Base-by-base conservation (phyloP, 768 basidiomycete genomes). In the Tubosaeta sp. region DNA sequence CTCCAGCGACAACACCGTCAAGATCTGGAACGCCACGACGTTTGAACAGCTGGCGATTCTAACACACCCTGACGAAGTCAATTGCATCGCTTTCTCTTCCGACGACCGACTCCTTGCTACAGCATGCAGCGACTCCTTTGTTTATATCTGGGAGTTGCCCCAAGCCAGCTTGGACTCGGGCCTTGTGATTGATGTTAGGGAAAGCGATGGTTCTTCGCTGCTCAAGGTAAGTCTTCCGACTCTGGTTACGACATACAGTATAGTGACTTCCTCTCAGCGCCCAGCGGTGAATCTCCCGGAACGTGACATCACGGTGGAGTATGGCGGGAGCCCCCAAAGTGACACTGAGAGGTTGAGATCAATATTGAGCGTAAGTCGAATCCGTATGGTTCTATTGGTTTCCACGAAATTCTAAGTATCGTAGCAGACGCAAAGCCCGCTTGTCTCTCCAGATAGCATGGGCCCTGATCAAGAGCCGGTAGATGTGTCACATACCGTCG, bases 91-190 rank as follows among this genome's bases (percentile, higher is more conserved):
- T 40, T 70, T 70, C 53, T 68, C 66, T 3, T 24, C 46, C 43
- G 67, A 70, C 54, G 62, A 62, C 46, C 49, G 64, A 49, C 58
- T 57, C 46, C 44, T 68, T n/a, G 66, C 68, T 18, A 69, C 67
- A 7, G 65, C 62, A 21, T 67, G 68, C 39, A 65, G 59, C 40
- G 65, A 67, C 43, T 59, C 66, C 36, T 30, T 44, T 13, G 31
- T 70, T 36, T 66, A 68, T 44, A 39, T 68, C 18, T 68, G 69
- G 67, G 69, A 68, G 44, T 12, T 58, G 22, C 63, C 63, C 10
- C 61, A 64, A 44, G 49, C 64, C 18, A 64, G 61, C 51, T 39
- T 64, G 56, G 63, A 64, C 44, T 66, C 64, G 44, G 63, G 63
- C 42, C 54, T 66, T 9, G 63, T 39, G 50, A 66, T 64, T 27